A percentile compares a stretch with the other conserved stretches of the same genome.
These are phyloP conservation scores for Acacia concinna DNA, from an alignment of 331 rosid genomes.

Conservation along the genomic window DNA sequence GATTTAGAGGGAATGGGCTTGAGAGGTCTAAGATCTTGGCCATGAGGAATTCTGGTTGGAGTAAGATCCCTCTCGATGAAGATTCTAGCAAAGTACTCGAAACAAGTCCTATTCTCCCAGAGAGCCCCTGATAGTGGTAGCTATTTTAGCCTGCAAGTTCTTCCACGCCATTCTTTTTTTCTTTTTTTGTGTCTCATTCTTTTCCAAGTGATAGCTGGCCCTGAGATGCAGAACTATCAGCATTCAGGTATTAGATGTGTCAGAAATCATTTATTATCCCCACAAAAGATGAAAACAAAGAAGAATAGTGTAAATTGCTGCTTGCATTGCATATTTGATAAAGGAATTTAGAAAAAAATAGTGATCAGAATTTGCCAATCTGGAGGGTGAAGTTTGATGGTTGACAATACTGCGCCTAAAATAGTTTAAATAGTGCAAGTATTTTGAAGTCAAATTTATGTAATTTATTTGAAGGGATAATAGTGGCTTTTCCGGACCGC, in stretches of 20 bases:
- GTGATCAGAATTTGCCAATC: background rate
- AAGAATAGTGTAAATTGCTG: conserved; percentile 43
- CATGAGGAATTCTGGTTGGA: conserved; percentile 67
- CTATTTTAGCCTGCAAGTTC: conserved; percentile 12
- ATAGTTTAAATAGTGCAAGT: background rate
- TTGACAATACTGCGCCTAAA: background rate
- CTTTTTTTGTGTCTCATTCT: background rate
- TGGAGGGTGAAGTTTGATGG: background rate
- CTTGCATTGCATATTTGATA: conserved; percentile 33
- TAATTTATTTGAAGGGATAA: background rate
- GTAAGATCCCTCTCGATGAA: conserved; percentile 54
- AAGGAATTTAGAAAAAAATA: background rate
- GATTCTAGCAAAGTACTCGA: conserved; percentile 46
- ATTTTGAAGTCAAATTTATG: background rate
- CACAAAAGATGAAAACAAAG: background rate
- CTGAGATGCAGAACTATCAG: conserved; percentile 21
- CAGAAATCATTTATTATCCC: conserved; percentile 32
- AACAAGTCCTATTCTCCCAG: conserved; percentile 31
- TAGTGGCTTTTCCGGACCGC: background rate
- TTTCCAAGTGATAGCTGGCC: conserved; percentile 36
- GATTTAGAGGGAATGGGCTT: conserved; percentile 80
- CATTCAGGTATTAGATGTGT: conserved; percentile 30
- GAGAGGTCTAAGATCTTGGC: conserved; percentile 47
- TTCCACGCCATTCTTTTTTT: conserved; percentile 28
- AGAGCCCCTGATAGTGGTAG: conserved; percentile 49